Evolutionary conservation across 352 stramenopile species (phyloP), one percentile per base, ranked within the genome.

Genomic region (Blastocystis sp.): DNA sequence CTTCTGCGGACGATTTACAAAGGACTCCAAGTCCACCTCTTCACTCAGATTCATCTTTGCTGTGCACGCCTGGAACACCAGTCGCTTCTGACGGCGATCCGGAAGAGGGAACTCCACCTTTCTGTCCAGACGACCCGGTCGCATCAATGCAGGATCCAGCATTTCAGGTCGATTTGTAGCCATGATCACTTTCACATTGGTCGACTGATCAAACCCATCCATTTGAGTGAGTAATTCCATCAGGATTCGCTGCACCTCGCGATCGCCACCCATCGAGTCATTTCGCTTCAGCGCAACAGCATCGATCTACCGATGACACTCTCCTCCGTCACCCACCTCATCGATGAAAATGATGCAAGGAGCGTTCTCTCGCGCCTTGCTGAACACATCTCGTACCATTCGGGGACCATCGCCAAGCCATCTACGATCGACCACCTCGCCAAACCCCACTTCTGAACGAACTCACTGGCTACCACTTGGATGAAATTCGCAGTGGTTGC

Each of bases 191-290:
- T 99, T 99, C 91, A 99, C 97, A 92, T 99, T 99, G 43, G 96
- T 99, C 56, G 95, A 96, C 92, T 99, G 96, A 92, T 99, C 97
- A 90, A 99, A 99, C 37, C 98, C 98, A 93, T 99, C 98, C 97
- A 99, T 99, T 91, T 99, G 98, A 93, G 99, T 99, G 11, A 99
- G 92, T 59, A 99, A 92, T 91, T 99, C 98, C n/a, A 99, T 93
- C 85, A 99, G 91, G 90, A 99, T 99, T 87, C 98, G 96, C 92
- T 99, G 97, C 9, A 98, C 95, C 79, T 95, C 93, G 54, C 93
- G 85, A 76, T 94, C 91, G 18, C 82, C 92, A 18, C 91, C 91
- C 2, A 65, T 90, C 30, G 41, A 65, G 47, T 85, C 87, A 30
- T 90, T 75, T 56, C 68, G 68, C 50, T 90, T 87, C n/a, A 79